Conservation (phyloP, 2,329 filamentous ascomycete species). For the Ophiostoma australiae region DNA sequence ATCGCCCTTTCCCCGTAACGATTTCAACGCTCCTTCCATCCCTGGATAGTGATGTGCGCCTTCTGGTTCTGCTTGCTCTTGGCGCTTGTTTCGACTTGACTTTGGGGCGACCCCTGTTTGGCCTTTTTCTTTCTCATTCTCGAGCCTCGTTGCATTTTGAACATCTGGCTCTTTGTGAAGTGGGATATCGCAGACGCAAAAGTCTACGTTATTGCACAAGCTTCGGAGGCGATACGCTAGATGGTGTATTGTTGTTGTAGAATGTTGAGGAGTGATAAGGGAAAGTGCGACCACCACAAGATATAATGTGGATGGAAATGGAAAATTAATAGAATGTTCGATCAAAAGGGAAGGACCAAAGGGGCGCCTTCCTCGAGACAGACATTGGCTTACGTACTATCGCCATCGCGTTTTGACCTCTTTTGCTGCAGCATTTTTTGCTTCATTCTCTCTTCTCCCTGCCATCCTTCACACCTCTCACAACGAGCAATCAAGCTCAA, state of each 20-base stretch:
- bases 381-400: neutral
- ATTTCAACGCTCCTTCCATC: neutral
- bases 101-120: slow-evolving; percentile 5
- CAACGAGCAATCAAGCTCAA: neutral
- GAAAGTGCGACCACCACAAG: neutral
- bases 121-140: too few relatives aligned
- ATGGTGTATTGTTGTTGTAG: neutral
- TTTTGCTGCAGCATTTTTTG: neutral
- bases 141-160: neutral
- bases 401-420: slow-evolving; percentile 3
- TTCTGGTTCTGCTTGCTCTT: neutral
- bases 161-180: neutral
- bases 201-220: neutral
- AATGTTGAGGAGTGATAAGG: neutral
- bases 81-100: slow-evolving; percentile 7
- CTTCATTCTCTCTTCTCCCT: neutral
- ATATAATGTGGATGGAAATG: neutral
- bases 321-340: neutral
- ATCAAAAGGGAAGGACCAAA: slow-evolving; percentile 5
- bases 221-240: neutral
- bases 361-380: neutral
- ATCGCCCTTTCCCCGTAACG: neutral
- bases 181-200: neutral
- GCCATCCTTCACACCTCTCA: neutral
- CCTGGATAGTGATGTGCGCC: neutral